Percentiles rank a stretch among this genome's conserved stretches.
Conservation (phyloP, 1,139 yeast species). For the Nakaseomyces kungkrabaensis region DNA sequence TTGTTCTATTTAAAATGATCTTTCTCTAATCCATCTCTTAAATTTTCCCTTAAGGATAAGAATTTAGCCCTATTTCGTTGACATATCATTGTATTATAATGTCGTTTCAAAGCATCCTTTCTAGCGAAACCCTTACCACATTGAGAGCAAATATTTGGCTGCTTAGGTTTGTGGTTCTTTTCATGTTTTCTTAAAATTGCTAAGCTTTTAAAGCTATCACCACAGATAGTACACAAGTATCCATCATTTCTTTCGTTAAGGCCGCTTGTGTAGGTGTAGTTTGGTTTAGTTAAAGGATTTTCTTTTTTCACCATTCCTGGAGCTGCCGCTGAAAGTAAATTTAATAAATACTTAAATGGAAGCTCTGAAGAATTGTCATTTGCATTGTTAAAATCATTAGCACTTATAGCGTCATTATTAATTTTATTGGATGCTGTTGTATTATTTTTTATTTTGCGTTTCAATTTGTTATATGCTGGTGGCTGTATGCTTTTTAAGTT, state of each 20-base stretch:
- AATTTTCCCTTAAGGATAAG: neutral
- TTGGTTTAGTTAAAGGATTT: neutral
- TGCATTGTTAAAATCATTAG: neutral
- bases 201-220: conserved; percentile 20
- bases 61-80: conserved; percentile 1
- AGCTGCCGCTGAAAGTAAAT: neutral
- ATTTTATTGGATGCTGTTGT: too few relatives aligned
- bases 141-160: conserved; percentile 47
- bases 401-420: too few relatives aligned
- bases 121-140: conserved; percentile 81
- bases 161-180: conserved; percentile 21
- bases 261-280: neutral
- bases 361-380: neutral
- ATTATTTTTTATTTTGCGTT: too few relatives aligned
- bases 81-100: conserved; percentile 47
- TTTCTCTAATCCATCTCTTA: neutral
- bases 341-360: neutral
- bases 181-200: conserved; percentile 27
- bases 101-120: conserved; percentile 71
- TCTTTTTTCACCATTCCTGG: neutral
- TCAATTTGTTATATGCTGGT: neutral
- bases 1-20: neutral
- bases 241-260: too few relatives aligned
- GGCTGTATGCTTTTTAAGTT: neutral
- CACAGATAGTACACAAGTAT: conserved; percentile 22